Evolutionary conservation across 805 yeast genomes (phyloP), one percentile per base, ranked within the genome.

Genomic region (Metschnikowia matae): DNA sequence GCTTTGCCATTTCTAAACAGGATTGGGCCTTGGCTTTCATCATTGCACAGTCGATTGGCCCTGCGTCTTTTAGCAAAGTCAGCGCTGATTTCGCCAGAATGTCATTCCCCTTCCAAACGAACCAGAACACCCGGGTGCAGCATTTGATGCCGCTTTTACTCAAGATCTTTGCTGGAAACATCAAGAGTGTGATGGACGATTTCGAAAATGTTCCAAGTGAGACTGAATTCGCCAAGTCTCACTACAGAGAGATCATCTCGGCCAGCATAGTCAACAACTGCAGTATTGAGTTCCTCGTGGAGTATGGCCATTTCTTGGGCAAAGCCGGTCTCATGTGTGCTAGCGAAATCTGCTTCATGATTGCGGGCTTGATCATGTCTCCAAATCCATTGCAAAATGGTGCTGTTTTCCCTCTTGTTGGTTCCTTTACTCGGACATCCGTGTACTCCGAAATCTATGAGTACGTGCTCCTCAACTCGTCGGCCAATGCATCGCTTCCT

Each of bases 1-100:
- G 77, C 21, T 69, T 74, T 48, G 83, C 94, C 1, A 63, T 90
- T 17, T 71, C 77, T 1, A 78, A 80, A 48, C 78, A 81, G 8
- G 87, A 88, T 56, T 91, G 88, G 85, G 83, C 92, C 0, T 73
- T 90, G 65, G 86, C 96, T 0, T 67, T 92, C 48, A 63, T 89
- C 31, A 70, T 91, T 45, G 83, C 95, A 1, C 78, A 84, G 52
- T 65, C 88, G 15, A 69, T 82, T 26, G 85, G 94, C 2, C 78
- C 80, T 18, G 83, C 81, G 3, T 73, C 74, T 36, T 84, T 87
- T 79, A 66, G 79, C 4, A 67, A 69, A 33, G 78, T 85, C 2
- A 83, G 85, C 5, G 73, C 82, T 10, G 80, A 75, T 48, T 87
- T 82, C 62, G 77, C 76, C 57, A 44, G 80, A 69, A 54, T 82